phyloP scores from a whole-genome alignment of 2,329 filamentous ascomycete species.

The Ilyonectria robusta region DNA sequence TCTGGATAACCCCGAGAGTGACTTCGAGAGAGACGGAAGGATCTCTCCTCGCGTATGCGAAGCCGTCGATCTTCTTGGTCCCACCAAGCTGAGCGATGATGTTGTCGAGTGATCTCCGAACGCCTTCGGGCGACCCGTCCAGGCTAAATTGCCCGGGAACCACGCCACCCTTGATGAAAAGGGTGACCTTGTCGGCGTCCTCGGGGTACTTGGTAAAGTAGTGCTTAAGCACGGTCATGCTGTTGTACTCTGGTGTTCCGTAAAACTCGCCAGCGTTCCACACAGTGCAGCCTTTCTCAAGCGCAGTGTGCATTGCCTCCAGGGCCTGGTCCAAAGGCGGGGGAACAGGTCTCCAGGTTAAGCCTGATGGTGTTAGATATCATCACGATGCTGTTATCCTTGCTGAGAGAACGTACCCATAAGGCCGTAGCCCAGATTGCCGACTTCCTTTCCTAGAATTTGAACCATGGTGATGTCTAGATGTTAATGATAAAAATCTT shows the following conservation, averaged over 20 bases:
- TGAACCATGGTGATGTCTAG: slow-evolving; percentile 35
- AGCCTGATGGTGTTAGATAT: slow-evolving; percentile 48
- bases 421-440: slow-evolving; percentile 67
- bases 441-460: slow-evolving; percentile 61
- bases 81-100: slow-evolving; percentile 65
- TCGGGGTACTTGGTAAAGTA: slow-evolving; percentile 77
- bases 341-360: slow-evolving; percentile 59
- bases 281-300: slow-evolving; percentile 61
- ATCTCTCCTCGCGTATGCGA: slow-evolving; percentile 72
- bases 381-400: background rate
- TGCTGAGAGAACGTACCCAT: slow-evolving; percentile 60
- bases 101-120: slow-evolving; percentile 72
- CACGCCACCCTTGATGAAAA: slow-evolving; percentile 73
- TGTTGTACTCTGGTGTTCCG: slow-evolving; percentile 70
- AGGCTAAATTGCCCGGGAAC: slow-evolving; percentile 54
- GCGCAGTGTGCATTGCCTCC: slow-evolving; percentile 68
- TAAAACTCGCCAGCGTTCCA: slow-evolving; percentile 79
- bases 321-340: slow-evolving; percentile 64
- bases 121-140: slow-evolving; percentile 67
- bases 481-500: background rate
- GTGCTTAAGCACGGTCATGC: slow-evolving; percentile 70
- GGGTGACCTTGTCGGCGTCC: slow-evolving; percentile 72
- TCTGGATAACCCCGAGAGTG: slow-evolving; percentile 58
- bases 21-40: slow-evolving; percentile 59
- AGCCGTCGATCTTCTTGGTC: slow-evolving; percentile 73